Evolutionary conservation across 495 filamentous ascomycete genomes (phyloP), one percentile per base, ranked within the genome.

Genomic region (Penicillium flavigenum): DNA sequence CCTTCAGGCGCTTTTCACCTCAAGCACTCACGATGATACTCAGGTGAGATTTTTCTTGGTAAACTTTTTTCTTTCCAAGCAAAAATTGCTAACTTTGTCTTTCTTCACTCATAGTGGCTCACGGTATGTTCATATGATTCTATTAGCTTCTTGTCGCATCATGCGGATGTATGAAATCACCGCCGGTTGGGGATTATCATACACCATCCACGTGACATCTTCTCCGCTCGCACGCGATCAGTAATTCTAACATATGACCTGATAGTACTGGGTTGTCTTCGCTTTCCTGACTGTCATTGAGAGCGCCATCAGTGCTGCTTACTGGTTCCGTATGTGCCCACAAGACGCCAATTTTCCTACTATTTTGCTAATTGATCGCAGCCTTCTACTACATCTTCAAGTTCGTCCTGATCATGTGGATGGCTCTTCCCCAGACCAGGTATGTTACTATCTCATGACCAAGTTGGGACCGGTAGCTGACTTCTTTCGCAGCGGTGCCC

Each of bases 311-410:
- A 94, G 81, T 74, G 92, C 95, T 57, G 89, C 95, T 44, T 99
- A 99, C 83, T 99, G 94, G 94, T 93, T 99, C 82, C 94, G 84
- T 87, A 82, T 61, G 83, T 77, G 26, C 27, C 61, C 27, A 8
- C 45, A 17, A n/a, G 22, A 20, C 9, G n/a, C 10, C 24, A 29
- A 29, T 32, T 0, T 16, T 22, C 10, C 2, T 6, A 39, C 20
- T 41, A n/a, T 29, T n/a, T 36, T 24, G 39, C 61, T 69, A 32
- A 67, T 48, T 5, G 29, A 14, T 17, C 52, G 50, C 56, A 86
- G 83, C 94, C 67, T 99, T 99, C 84, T 99, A 99, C 86, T 99
- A 91, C 78, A 94, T 92, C 77, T 98, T 98, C 88, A 99, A 99
- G 81, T 96, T 99, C 70, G 82, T 91, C 68, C 85, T 97, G 68